Evolutionary conservation across 2,329 filamentous ascomycete species (phyloP).

Genomic region (Fusarium agapanthi): DNA sequence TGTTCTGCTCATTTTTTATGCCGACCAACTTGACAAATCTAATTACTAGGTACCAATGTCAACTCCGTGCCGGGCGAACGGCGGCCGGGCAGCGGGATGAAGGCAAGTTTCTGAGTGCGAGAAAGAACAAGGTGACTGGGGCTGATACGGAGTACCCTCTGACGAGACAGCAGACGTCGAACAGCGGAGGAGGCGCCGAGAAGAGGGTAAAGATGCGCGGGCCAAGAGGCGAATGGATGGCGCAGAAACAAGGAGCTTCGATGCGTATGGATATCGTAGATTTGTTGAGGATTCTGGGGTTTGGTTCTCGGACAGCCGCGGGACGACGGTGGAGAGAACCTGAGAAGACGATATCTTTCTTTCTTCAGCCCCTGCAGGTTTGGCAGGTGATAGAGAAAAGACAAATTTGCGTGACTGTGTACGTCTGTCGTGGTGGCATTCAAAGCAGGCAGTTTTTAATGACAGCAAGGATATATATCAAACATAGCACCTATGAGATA

Average conservation of each 20-base stretch:
- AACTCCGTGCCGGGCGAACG: slow-evolving; percentile 1
- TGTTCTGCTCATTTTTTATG: not conserved
- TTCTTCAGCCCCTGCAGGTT: not conserved
- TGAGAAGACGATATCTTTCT: not conserved
- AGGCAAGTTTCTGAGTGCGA: slow-evolving; percentile 16
- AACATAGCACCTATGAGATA: not conserved
- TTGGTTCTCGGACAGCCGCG: slow-evolving; percentile 22
- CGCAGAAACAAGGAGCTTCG: slow-evolving; percentile 16
- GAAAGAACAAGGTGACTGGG: not conserved
- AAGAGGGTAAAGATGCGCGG: slow-evolving; percentile 34
- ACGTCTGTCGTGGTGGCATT: not conserved
- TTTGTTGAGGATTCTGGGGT: slow-evolving; percentile 38
- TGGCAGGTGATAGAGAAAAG: not conserved
- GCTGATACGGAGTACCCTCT: slow-evolving; percentile 6
- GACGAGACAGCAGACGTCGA: slow-evolving; percentile 18
- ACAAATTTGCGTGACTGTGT: not conserved
- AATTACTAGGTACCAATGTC: not conserved
- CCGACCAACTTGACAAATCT: not conserved
- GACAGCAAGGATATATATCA: not conserved
- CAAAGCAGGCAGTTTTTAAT: not conserved
- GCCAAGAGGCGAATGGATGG: slow-evolving; percentile 28
- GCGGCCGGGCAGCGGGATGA: not conserved
- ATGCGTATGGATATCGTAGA: slow-evolving; percentile 21
- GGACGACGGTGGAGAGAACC: slow-evolving; percentile 13
- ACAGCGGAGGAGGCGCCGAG: slow-evolving; percentile 32